Conservation (phyloP, 495 filamentous ascomycete species). For the Oleoguttula mirabilis region DNA sequence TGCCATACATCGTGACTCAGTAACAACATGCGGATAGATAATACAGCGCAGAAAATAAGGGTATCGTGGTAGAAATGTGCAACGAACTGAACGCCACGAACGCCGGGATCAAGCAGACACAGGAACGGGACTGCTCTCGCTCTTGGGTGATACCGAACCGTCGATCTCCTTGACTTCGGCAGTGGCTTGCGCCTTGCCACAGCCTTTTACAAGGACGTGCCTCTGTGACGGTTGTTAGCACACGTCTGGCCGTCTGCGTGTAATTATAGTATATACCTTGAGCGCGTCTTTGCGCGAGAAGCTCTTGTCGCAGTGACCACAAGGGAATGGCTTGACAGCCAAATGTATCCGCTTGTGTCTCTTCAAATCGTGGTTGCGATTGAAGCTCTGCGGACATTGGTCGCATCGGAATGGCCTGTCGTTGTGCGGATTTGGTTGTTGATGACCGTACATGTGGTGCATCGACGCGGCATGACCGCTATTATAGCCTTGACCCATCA, state of each 20-base stretch:
- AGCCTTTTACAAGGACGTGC: constrained; percentile 89
- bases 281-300: constrained; percentile 94
- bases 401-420: constrained; percentile 95
- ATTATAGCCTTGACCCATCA: constrained; percentile 40
- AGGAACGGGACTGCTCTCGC: too few species aligned
- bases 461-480: constrained; percentile 46
- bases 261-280: constrained; percentile 50
- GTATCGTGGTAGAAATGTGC: too few species aligned
- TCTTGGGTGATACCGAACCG: constrained; percentile 25
- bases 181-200: constrained; percentile 45
- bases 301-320: constrained; percentile 84
- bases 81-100: too few species aligned
- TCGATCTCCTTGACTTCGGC: constrained; percentile 28
- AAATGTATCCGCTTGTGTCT: constrained; percentile 91
- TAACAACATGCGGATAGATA: too few species aligned
- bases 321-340: constrained; percentile 91
- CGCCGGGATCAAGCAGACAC: too few species aligned
- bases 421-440: constrained; percentile 40
- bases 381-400: constrained; percentile 84
- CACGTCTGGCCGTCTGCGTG: constrained; percentile 1
- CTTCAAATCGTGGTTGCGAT: constrained; percentile 93
- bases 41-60: too few species aligned
- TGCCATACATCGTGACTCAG: too few species aligned
- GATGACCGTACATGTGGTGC: constrained; percentile 40
- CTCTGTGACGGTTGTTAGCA: constrained; percentile 45